Base-by-base conservation (phyloP, 805 yeast species). In the Hanseniaspora mollemarum region DNA sequence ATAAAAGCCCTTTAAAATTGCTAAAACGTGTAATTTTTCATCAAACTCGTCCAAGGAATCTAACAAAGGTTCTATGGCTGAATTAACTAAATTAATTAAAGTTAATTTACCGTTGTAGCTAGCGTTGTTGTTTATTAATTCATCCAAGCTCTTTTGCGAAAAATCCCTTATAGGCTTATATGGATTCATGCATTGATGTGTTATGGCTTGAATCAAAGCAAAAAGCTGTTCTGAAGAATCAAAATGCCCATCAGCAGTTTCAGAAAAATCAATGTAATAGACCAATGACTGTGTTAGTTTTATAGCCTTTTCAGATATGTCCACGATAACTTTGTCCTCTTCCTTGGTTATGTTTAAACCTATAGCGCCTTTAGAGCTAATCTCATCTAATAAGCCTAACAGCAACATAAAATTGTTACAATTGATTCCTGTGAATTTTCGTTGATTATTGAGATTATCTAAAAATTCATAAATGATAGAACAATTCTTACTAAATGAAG, bases 181-280 rank as follows among this genome's bases (percentile, higher is more conserved):
- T 18, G 95, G 95, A 59, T 87, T 87, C 61, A 83, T 74, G 62
- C 95, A 84, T 62, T 88, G 96, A 59, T 83, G 90, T 0, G 92
- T 87, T 49, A 87, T 70, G 0, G 94, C 94, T 60, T 86, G 90
- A 26, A 83, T 71, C 54, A 85, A 69, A 1, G 94, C 82, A 56
- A 68, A 62, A 51, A 50, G 36, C 32, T 48, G 60, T 49, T 41
- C 46, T 1, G 41, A 40, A n/a, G 51, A 40, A 15, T 48, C 51
- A 29, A 24, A 19, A 24, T 35, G 15, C 10, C 29, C 31, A 2
- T 41, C 48, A 38, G 22, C 36, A 22, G 19, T 35, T 36, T 12
- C 26, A 22, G 15, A n/a, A 40, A 44, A 44, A 10, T 44, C 40
- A 25, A 43, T 44, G 65, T 21, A 56, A 4, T 66, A 62, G 25